phyloP scores from a whole-genome alignment of 2,329 filamentous ascomycete genomes.

The Aulographum hederae region DNA sequence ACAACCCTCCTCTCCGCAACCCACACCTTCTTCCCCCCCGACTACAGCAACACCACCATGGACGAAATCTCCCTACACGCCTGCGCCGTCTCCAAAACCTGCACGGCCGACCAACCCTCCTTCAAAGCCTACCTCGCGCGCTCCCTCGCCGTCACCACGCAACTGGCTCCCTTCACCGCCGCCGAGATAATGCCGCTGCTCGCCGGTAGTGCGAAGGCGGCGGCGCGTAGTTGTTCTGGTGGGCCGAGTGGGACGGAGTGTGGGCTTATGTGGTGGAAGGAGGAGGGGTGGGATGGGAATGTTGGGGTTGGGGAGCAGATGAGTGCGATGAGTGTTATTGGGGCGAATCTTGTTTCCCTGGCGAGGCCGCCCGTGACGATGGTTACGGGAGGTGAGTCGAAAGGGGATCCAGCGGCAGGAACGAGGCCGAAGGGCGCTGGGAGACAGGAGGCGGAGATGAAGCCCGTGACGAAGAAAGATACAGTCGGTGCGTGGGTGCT shows the following conservation, averaged over 20 bases:
- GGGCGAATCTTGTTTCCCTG: constrained; percentile 36
- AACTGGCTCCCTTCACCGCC: constrained; percentile 37
- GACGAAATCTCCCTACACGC: constrained; percentile 45
- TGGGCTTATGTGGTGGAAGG: constrained; percentile 39
- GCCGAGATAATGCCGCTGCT: constrained; percentile 30
- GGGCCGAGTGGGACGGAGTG: constrained; percentile 31
- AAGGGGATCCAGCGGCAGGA: constrained; percentile 25
- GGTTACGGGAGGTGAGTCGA: constrained; percentile 39
- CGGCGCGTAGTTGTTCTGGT: constrained; percentile 44
- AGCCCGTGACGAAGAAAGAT: no score
- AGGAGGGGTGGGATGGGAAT: constrained; percentile 33
- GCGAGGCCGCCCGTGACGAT: constrained; percentile 18
- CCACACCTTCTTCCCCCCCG: constrained; percentile 21
- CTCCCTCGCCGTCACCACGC: constrained; percentile 41
- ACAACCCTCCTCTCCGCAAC: constrained; percentile 37
- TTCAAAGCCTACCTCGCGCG: constrained; percentile 52
- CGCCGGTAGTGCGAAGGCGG: constrained; percentile 33
- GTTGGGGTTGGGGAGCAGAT: constrained; percentile 54
- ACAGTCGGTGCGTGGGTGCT: no score
- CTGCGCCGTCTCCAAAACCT: constrained; percentile 39
- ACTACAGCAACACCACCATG: constrained; percentile 40
- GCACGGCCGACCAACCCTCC: constrained; percentile 45
- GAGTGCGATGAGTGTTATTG: constrained; percentile 46
- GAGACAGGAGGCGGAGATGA: no score
- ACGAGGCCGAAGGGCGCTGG: no score